phyloP scores from a whole-genome alignment of 2,329 filamentous ascomycete species.

The Phoma sp. region DNA sequence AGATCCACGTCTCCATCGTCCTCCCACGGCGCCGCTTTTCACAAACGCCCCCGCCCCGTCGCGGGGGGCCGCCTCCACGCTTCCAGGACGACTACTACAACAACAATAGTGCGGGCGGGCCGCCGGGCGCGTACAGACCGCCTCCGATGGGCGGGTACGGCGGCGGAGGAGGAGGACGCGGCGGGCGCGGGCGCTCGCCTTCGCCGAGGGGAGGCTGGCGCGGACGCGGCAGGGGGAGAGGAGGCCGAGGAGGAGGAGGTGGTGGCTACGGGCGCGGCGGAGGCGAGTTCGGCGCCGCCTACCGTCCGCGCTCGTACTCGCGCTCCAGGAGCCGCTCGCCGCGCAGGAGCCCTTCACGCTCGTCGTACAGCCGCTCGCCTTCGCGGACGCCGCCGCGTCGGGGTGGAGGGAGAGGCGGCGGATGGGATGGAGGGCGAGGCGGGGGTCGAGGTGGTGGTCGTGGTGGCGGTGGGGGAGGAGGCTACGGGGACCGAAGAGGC shows the following conservation, averaged over 20 bases:
- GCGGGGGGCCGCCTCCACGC: conserved; percentile 56
- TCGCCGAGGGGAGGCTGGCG: conserved; percentile 48
- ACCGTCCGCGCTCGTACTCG: conserved; percentile 36
- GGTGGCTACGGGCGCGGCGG: conserved; percentile 32
- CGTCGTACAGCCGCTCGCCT: conserved; percentile 49
- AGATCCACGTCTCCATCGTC: conserved; percentile 87
- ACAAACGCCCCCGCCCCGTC: conserved; percentile 74
- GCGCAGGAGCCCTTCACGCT: conserved; percentile 49
- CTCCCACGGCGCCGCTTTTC: conserved; percentile 83
- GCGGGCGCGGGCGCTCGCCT: conserved; percentile 33
- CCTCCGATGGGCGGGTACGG: conserved; percentile 43
- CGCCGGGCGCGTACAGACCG: conserved; percentile 44
- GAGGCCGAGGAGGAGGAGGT: conserved; percentile 41
- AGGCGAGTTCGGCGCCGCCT: neutral
- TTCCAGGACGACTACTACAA: conserved; percentile 33
- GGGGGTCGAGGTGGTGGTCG: neutral
- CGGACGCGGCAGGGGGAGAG: conserved; percentile 38
- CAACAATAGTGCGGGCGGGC: conserved; percentile 34
- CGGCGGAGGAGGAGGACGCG: conserved; percentile 19
- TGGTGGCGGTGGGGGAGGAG: conserved; percentile 41
- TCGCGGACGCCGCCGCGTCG: conserved; percentile 41
- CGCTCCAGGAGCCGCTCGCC: conserved; percentile 53
- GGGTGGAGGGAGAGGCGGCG: conserved; percentile 26
- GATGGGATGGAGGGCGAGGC: conserved; percentile 33
- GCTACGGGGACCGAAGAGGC: too few relatives aligned